A percentile compares a stretch with the other conserved stretches of the same genome.
phyloP scores from a whole-genome alignment of 495 filamentous ascomycete genomes.

The Aspergillus funiculosus region DNA sequence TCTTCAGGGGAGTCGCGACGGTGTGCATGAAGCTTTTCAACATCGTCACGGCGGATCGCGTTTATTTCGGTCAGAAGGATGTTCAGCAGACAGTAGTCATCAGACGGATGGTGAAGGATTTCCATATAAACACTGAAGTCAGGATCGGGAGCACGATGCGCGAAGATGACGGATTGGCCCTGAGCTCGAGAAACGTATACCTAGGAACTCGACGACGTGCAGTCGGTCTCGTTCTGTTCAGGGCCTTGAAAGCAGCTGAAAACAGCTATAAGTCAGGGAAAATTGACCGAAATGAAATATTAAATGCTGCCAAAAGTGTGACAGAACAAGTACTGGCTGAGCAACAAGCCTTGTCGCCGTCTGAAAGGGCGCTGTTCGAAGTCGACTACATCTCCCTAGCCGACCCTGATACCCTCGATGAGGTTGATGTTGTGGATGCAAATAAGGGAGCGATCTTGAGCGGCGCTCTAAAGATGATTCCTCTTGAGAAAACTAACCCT shows the following conservation, averaged over 20 bases:
- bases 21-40: slow-evolving; percentile 98
- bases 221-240: slow-evolving; percentile 64
- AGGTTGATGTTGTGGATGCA: slow-evolving; percentile 62
- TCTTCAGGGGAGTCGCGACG: slow-evolving; percentile 93
- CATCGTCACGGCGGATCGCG: slow-evolving; percentile 75
- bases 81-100: slow-evolving; percentile 94
- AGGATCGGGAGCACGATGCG: slow-evolving; percentile 66
- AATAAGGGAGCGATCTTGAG: slow-evolving; percentile 74
- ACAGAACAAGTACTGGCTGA: slow-evolving; percentile 45
- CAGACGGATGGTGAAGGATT: slow-evolving; percentile 77
- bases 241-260: slow-evolving; percentile 65
- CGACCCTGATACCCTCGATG: slow-evolving; percentile 72
- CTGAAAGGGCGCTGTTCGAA: slow-evolving; percentile 64
- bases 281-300: slow-evolving; percentile 53
- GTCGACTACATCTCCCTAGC: slow-evolving; percentile 88
- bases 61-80: slow-evolving; percentile 98
- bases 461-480: slow-evolving; percentile 83
- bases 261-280: slow-evolving; percentile 55
- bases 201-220: slow-evolving; percentile 67
- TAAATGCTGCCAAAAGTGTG: slow-evolving; percentile 58
- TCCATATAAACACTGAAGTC: slow-evolving; percentile 74
- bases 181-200: slow-evolving; percentile 93
- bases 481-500: slow-evolving; percentile 59
- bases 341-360: slow-evolving; percentile 57
- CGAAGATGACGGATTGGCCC: slow-evolving; percentile 81